Evolutionary conservation across 192 early-diverging fungal species (phyloP), one percentile per base, ranked within the genome.

Genomic region (Ambispora gerdemannii): DNA sequence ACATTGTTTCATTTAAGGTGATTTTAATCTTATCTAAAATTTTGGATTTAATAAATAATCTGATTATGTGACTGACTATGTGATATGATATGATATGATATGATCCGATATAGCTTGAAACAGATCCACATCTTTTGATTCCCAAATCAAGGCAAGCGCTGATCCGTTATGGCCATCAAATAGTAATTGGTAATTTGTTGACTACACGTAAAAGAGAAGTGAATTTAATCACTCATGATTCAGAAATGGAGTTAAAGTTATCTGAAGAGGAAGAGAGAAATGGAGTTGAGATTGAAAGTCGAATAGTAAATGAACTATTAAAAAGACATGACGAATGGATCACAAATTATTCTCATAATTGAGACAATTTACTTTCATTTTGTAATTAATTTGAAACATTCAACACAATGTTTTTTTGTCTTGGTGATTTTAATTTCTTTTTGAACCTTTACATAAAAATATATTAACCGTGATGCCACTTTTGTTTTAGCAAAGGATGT

Each of bases 1-100:
- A 92, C 72, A 93, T 95, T 73, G 88, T 99, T n/a, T 99, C 97
- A 20, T 99, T 99, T 81, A 99, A 95, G 85, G 89, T 88, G 74
- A 72, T 50, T 73, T 27, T 33, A n/a, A n/a, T n/a, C n/a, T n/a
- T n/a, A n/a, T n/a, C n/a, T n/a, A n/a, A n/a, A n/a, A n/a, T n/a
- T n/a, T n/a, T n/a, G n/a, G n/a, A n/a, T 13, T 47, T n/a, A 55
- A 34, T 60, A 3, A 19, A 30, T 52, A 13, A 0, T 38, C 31
- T 38, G n/a, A 28, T 34, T 32, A 3, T 28, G 2, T 2, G n/a
- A 27, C 30, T 64, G 7, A 30, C 13, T 22, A 3, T 4, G 4
- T 53, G 19, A 36, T 4, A 64, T 28, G 28, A 13, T 62, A 3
- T 67, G 50, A 33, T 30, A 38, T n/a, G 4, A 28, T 61, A 50